phyloP scores from a whole-genome alignment of 257 asterid species.

The Solanum okadae region DNA sequence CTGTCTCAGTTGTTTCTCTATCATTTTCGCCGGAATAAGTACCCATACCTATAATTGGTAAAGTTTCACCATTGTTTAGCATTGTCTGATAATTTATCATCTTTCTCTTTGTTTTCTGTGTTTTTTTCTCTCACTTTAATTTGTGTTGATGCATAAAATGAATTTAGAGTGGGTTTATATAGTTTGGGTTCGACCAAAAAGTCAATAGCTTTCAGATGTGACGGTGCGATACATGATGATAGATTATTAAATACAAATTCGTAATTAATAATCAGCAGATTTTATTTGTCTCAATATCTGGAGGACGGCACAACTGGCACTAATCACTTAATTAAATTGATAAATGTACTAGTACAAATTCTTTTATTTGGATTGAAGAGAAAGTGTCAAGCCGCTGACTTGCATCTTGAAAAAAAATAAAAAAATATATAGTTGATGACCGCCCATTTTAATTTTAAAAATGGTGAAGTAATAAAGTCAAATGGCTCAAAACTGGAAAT shows the following conservation, averaged over 20 bases:
- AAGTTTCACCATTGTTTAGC: constrained; percentile 59
- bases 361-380: background rate
- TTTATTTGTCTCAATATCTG: background rate
- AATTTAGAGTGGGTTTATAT: background rate
- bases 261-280: background rate
- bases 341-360: background rate
- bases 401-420: background rate
- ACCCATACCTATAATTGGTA: constrained; percentile 68
- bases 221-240: background rate
- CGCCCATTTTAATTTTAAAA: background rate
- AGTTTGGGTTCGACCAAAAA: background rate
- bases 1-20: constrained; percentile 35
- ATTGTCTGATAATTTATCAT: constrained; percentile 48
- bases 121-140: background rate
- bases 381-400: background rate
- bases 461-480: background rate
- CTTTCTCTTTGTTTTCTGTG: background rate
- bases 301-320: background rate
- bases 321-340: background rate
- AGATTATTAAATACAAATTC: background rate
- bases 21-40: constrained; percentile 66
- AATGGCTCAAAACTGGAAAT: background rate
- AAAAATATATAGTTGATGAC: background rate
- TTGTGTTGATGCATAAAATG: background rate
- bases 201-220: background rate